Conservation (phyloP, 768 basidiomycete genomes). For the Suillus subalutaceus region DNA sequence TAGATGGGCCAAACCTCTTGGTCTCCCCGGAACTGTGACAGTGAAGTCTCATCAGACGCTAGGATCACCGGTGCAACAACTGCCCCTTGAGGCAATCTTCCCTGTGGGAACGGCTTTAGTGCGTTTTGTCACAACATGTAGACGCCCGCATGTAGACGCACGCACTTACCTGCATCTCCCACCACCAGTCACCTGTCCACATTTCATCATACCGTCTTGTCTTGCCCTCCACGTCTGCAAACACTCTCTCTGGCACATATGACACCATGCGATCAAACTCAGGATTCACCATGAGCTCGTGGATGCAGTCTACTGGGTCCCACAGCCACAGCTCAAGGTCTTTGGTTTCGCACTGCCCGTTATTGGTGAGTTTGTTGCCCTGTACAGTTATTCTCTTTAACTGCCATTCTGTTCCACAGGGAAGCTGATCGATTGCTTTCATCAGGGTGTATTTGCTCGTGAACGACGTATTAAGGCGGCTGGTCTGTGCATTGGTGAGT, state of each 20-base stretch:
- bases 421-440: not conserved
- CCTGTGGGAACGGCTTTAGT: not conserved
- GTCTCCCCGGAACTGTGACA: too few species aligned
- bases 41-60: too few species aligned
- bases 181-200: conserved; percentile 42
- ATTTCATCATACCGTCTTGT: conserved; percentile 38
- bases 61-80: too few species aligned
- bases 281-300: conserved; percentile 30
- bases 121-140: not conserved
- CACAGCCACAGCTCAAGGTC: conserved; percentile 26
- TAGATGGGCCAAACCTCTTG: too few species aligned
- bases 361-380: not conserved
- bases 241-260: conserved; percentile 36
- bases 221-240: conserved; percentile 11
- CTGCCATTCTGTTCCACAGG: not conserved
- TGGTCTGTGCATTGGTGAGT: too few species aligned
- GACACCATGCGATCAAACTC: conserved; percentile 27
- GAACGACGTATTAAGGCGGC: too few species aligned
- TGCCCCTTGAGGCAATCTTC: too few species aligned
- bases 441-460: too few species aligned
- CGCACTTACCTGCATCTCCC: conserved; percentile 34
- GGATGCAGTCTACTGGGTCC: conserved; percentile 31
- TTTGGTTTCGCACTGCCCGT: conserved; percentile 13
- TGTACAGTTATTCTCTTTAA: too few species aligned
- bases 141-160: too few species aligned